Evolutionary conservation across 2,329 filamentous ascomycete species (phyloP).

Genomic region (Botrytis pseudocinerea): DNA sequence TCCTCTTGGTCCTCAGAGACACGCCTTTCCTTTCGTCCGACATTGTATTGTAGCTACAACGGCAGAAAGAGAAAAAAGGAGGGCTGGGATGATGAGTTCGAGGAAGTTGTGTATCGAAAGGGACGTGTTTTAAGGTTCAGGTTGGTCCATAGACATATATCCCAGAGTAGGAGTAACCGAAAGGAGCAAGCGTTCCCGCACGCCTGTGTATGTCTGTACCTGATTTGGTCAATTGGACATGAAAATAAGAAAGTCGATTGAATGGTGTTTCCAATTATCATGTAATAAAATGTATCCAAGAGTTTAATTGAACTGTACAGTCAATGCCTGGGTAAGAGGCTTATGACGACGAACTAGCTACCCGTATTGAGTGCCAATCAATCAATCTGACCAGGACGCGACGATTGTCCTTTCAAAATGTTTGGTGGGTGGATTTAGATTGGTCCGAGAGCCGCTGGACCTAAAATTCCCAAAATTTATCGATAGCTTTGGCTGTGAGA

Average conservation of each 20-base stretch:
- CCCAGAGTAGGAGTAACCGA: conserved; percentile 11
- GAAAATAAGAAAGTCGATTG: not conserved
- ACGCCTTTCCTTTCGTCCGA: conserved; percentile 60
- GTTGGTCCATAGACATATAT: conserved; percentile 1
- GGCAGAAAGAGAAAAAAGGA: not conserved
- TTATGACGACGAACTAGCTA: not conserved
- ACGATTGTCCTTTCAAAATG: conserved; percentile 1
- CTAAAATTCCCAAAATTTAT: conserved; percentile 26
- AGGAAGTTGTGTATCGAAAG: not conserved
- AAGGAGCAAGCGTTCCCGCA: conserved; percentile 12
- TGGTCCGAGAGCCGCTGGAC: conserved; percentile 21
- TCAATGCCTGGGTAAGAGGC: not conserved
- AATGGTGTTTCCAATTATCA: not conserved
- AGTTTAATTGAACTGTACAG: not conserved
- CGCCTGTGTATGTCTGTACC: not conserved
- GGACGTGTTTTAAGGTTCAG: conserved; percentile 11
- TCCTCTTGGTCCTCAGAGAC: conserved; percentile 64
- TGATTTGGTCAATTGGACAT: not conserved
- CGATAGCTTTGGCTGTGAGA: conserved; percentile 22
- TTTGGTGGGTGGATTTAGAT: conserved; percentile 19
- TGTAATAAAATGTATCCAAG: not conserved
- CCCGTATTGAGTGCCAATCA: not conserved
- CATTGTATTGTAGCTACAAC: conserved; percentile 45
- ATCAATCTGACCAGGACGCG: conserved; percentile 10
- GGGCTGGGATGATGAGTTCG: not conserved